Conservation (phyloP, 208 protist genomes). For the Acanthamoeba divionensis region DNA sequence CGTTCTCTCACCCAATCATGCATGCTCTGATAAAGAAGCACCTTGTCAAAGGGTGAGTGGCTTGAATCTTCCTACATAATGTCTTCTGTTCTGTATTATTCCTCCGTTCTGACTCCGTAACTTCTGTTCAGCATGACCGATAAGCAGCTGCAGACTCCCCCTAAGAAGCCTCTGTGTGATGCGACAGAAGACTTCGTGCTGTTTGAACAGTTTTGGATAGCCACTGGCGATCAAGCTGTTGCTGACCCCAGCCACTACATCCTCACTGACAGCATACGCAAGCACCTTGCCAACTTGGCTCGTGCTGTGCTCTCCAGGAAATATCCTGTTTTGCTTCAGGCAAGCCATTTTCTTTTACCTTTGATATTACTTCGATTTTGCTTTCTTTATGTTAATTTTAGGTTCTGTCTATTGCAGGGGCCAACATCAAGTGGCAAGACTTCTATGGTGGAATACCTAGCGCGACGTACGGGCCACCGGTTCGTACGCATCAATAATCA, state of each 20-base stretch:
- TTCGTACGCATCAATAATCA: slow-evolving; percentile 99
- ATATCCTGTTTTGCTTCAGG: slow-evolving; percentile 96
- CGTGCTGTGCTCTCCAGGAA: slow-evolving; percentile 90
- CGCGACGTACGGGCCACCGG: slow-evolving; percentile 94
- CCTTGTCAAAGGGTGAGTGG: slow-evolving; percentile 16
- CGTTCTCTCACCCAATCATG: slow-evolving; percentile 84
- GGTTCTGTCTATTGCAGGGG: slow-evolving; percentile 75
- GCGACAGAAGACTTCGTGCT: slow-evolving; percentile 77
- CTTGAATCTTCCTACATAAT: background rate
- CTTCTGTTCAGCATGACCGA: slow-evolving; percentile 80
- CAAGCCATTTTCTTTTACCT: background rate
- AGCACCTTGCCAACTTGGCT: slow-evolving; percentile 92
- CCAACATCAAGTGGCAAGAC: slow-evolving; percentile 98
- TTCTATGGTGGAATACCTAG: slow-evolving; percentile 98
- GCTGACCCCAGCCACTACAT: slow-evolving; percentile 89
- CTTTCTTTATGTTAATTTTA: slow-evolving; percentile 15
- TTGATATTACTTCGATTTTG: background rate
- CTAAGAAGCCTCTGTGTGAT: slow-evolving; percentile 66
- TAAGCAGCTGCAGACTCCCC: slow-evolving; percentile 79
- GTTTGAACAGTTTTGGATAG: slow-evolving; percentile 95
- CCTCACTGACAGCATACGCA: slow-evolving; percentile 91
- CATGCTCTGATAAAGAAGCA: slow-evolving; percentile 88
- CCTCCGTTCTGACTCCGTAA: background rate
- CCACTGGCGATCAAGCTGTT: slow-evolving; percentile 39
- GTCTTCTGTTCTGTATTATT: background rate